Base-by-base conservation (phyloP, 2,329 filamentous ascomycete genomes). In the Chrysoporthe cubensis region DNA sequence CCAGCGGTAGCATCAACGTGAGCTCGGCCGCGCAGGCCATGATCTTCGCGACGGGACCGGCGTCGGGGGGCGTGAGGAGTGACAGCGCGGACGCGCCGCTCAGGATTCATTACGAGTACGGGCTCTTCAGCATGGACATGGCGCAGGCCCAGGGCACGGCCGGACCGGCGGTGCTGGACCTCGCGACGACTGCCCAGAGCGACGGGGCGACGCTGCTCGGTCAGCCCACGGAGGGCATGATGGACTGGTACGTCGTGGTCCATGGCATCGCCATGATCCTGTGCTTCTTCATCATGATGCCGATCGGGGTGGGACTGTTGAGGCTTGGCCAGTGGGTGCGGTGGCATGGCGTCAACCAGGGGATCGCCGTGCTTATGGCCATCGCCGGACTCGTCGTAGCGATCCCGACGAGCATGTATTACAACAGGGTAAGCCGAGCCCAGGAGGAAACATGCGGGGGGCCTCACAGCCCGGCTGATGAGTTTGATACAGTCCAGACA, bases 101-200 rank as follows among this genome's bases (percentile, higher is more conserved):
- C 65, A 82, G 82, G 72, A 82, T 83, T 54, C 88, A 90, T 74
- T 74, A 77, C 54, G 80, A 79, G 57, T 87, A 85, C 71, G 87
- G 88, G 57, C 75, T 76, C 7, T 90, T 90, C 74, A 79, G 76
- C 2, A 82, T 90, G 75, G 82, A 90, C 74, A 79, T 90, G 76
- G 78, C 78, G 34, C 79, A 79, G 54, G 87, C 87, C 0, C 80
- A 82, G 4, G 85, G 85, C 2, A 65, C 73, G 2, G 77, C 75
- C 4, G 81, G 80, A 4, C 76, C 83, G 0, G 82, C 85, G 1
- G 75, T 73, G 61, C 76, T 84, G 56, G 75, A 75, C 26, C 73
- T 73, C 21, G 72, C 75, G 9, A 77, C 77, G 16, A 70, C 74
- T 50, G 77, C 73, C 61, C 77, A 78, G 21, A 76, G 73, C 60